phyloP scores from a whole-genome alignment of 768 basidiomycete species.

The Mycena sanguinolenta region DNA sequence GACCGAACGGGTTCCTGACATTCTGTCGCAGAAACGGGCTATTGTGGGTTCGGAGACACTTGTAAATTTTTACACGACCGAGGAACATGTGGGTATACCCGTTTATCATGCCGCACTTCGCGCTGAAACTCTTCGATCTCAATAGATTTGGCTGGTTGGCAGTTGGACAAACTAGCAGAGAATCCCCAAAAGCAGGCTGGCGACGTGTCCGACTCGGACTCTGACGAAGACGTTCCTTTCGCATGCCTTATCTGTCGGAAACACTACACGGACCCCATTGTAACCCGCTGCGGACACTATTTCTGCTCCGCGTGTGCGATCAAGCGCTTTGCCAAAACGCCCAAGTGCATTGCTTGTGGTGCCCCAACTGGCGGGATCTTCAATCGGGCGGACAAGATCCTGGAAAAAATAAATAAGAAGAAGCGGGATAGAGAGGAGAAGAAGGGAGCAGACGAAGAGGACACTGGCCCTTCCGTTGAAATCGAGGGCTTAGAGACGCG shows the following conservation, averaged over 20 bases:
- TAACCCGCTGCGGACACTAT: constrained; percentile 97
- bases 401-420: constrained; percentile 87
- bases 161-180: constrained; percentile 93
- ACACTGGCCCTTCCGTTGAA: constrained; percentile 58
- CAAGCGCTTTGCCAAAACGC: constrained; percentile 93
- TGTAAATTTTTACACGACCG: constrained; percentile 99
- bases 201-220: constrained; percentile 75
- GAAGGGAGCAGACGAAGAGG: constrained; percentile 60
- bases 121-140: constrained; percentile 17
- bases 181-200: constrained; percentile 74
- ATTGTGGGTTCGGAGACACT: constrained; percentile 98
- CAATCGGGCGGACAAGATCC: constrained; percentile 93
- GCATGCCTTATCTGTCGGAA: constrained; percentile 98
- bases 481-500: constrained; percentile 69
- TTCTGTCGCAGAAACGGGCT: constrained; percentile 86
- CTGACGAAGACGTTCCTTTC: constrained; percentile 92
- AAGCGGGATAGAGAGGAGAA: constrained; percentile 68
- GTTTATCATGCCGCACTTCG: constrained; percentile 20
- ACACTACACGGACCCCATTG: constrained; percentile 94
- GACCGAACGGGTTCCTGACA: constrained; percentile 1
- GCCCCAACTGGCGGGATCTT: constrained; percentile 96
- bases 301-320: constrained; percentile 97
- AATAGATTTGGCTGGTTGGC: constrained; percentile 97
- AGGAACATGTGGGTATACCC: constrained; percentile 81
- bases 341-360: constrained; percentile 95